Evolutionary conservation across 2,329 filamentous ascomycete species (phyloP).

Genomic region (Beauveria pseudobassiana): DNA sequence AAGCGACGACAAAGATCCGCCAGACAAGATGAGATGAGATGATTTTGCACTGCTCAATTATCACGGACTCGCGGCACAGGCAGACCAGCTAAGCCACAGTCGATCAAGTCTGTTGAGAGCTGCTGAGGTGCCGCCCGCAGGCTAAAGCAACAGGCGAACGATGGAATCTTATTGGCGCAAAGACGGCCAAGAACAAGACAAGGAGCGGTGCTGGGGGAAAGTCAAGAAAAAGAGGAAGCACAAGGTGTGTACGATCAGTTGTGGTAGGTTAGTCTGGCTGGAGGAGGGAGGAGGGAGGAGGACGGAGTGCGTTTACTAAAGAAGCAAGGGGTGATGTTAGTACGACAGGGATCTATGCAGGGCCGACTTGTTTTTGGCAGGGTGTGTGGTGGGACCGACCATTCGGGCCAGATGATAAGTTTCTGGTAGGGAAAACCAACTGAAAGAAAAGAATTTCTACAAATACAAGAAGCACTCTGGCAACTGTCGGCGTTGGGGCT

Average conservation of each 20-base stretch:
- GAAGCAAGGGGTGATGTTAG: neutral
- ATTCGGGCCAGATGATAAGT: conserved; percentile 8
- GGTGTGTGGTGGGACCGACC: conserved; percentile 2
- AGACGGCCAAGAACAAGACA: neutral
- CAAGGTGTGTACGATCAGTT: neutral
- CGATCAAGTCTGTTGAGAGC: no score
- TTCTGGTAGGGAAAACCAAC: no score
- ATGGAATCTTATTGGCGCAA: neutral
- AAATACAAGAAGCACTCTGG: no score
- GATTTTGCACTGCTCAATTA: neutral
- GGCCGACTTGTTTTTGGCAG: conserved; percentile 8
- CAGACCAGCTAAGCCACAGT: neutral
- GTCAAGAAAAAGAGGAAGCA: neutral
- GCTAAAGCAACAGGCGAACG: neutral
- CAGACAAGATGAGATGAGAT: neutral
- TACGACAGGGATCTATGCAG: neutral
- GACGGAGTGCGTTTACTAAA: neutral
- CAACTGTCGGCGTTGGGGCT: neutral
- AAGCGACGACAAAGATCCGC: neutral
- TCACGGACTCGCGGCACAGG: neutral
- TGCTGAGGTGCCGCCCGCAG: no score
- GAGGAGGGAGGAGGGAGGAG: neutral
- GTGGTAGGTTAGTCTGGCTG: neutral
- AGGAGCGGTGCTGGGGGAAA: neutral
- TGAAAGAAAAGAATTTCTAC: no score